phyloP scores from a whole-genome alignment of 2,329 filamentous ascomycete species.

The Aspergillus sp. region DNA sequence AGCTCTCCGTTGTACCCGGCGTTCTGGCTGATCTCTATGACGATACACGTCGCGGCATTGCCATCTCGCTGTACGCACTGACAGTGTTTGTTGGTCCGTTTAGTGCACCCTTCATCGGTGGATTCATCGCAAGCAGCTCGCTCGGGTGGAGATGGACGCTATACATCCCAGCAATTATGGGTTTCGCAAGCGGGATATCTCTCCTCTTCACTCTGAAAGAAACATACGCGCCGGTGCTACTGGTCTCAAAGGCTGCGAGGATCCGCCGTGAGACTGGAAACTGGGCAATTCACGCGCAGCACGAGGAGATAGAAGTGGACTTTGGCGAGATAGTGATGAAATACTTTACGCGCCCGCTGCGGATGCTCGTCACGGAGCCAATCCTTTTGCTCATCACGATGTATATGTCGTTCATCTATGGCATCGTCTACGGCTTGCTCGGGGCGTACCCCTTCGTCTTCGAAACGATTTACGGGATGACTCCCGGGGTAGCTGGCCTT shows the following conservation, averaged over 20 bases:
- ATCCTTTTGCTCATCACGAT: constrained; percentile 47
- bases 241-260: constrained; percentile 57
- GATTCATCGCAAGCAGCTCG: constrained; percentile 50
- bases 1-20: constrained; percentile 46
- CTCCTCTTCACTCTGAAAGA: constrained; percentile 52
- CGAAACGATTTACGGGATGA: constrained; percentile 67
- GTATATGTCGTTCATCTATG: constrained; percentile 40
- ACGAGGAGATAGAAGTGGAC: constrained; percentile 56
- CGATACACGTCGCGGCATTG: constrained; percentile 38
- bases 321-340: constrained; percentile 50
- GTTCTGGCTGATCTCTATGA: constrained; percentile 54
- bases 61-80: constrained; percentile 55
- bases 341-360: constrained; percentile 51
- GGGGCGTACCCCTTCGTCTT: constrained; percentile 43
- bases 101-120: constrained; percentile 53
- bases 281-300: constrained; percentile 62
- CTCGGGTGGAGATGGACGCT: constrained; percentile 57
- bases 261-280: constrained; percentile 58
- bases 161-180: constrained; percentile 57
- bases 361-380: constrained; percentile 47
- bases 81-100: constrained; percentile 58
- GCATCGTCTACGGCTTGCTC: constrained; percentile 35
- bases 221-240: constrained; percentile 57
- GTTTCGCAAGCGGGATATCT: constrained; percentile 47
- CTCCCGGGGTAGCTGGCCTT: constrained; percentile 71